phyloP scores from a whole-genome alignment of 306 rosid species.

The Prunus armeniaca region DNA sequence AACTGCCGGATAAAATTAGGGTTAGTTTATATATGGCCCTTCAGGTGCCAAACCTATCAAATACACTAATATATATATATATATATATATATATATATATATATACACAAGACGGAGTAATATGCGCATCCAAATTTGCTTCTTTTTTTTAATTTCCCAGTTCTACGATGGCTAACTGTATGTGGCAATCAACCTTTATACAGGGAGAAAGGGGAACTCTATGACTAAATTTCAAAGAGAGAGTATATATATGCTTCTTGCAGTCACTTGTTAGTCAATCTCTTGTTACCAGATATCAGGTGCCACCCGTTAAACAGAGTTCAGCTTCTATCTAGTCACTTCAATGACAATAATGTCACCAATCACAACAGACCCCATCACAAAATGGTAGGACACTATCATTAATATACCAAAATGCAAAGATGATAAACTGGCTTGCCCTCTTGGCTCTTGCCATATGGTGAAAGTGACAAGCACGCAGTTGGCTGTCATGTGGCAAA shows the following conservation, averaged over 20 bases:
- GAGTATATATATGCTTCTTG: background rate
- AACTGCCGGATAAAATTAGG: background rate
- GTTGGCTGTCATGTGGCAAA: background rate
- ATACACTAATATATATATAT: background rate
- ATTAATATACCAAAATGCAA: background rate
- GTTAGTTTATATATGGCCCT: background rate
- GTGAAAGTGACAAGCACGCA: background rate
- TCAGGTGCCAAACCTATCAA: background rate
- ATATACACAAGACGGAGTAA: background rate
- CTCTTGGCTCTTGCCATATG: background rate
- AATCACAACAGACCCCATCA: background rate
- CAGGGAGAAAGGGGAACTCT: background rate
- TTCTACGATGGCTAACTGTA: background rate
- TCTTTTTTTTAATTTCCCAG: too few relatives aligned
- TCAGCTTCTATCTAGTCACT: conserved; percentile 3
- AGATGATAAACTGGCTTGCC: background rate
- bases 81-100: too few relatives aligned
- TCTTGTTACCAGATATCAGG: background rate
- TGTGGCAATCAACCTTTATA: background rate
- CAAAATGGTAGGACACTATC: background rate
- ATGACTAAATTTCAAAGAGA: background rate
- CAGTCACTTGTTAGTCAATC: conserved; percentile 13
- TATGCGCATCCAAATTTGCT: background rate
- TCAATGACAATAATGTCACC: background rate
- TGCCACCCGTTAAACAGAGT: background rate